phyloP scores from a whole-genome alignment of 2,329 filamentous ascomycete species.

The Microthyrium microscopicum region DNA sequence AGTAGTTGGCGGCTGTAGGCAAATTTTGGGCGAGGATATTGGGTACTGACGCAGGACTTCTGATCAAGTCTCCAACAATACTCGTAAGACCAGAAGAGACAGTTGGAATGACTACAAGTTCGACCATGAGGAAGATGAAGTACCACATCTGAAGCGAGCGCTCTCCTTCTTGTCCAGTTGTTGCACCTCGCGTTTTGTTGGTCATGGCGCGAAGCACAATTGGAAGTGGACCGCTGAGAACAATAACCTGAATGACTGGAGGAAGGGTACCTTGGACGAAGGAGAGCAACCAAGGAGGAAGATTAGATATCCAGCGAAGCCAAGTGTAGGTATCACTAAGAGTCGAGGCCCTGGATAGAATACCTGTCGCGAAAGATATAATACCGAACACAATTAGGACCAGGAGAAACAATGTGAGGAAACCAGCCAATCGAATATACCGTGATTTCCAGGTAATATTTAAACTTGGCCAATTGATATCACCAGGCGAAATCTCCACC shows the following conservation, averaged over 20 bases:
- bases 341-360: constrained; percentile 59
- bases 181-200: constrained; percentile 52
- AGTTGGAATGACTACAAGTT: constrained; percentile 85
- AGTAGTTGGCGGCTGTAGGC: constrained; percentile 83
- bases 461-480: constrained; percentile 96
- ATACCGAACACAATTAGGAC: constrained; percentile 84
- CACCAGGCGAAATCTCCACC: constrained; percentile 84
- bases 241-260: constrained; percentile 57
- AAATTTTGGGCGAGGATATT: constrained; percentile 59
- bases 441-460: constrained; percentile 87
- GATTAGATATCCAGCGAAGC: constrained; percentile 51
- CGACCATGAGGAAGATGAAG: constrained; percentile 85
- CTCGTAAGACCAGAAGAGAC: constrained; percentile 61
- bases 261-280: constrained; percentile 77
- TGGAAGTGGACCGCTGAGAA: constrained; percentile 53
- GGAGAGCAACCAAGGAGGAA: constrained; percentile 44
- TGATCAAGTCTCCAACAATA: constrained; percentile 43
- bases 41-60: constrained; percentile 51
- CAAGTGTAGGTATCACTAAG: constrained; percentile 49
- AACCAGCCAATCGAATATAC: constrained; percentile 55
- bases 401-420: constrained; percentile 55
- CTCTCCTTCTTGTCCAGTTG: constrained; percentile 62
- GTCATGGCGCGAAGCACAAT: constrained; percentile 61
- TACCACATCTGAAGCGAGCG: constrained; percentile 81
- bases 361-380: constrained; percentile 71